Base-by-base conservation (phyloP, 2,329 filamentous ascomycete species). In the Paecilomyces dactylethromorphus region DNA sequence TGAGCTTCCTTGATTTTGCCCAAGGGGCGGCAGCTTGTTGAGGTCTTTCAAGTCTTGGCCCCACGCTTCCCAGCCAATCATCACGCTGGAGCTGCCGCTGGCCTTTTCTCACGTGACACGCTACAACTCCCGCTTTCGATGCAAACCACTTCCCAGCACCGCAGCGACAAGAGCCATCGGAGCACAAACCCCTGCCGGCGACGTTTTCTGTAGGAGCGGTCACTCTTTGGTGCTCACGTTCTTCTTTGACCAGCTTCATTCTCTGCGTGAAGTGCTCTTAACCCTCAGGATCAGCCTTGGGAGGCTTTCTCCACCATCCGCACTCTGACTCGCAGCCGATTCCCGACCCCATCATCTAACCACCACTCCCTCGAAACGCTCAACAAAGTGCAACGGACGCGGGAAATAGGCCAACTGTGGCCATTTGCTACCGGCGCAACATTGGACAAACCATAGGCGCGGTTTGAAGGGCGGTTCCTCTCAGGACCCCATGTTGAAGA, bases 401-500 rank as follows among this genome's bases (percentile, higher is more conserved):
- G 54, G 56, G 61, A 52, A 57, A 32, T 32, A 63, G 57, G 49
- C 54, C 50, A n/a, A 33, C 49, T 58, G 58, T 63, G 63, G 60
- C 58, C 60, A 56, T 59, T 53, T 59, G 58, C 60, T 59, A 55
- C 58, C 63, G 61, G 62, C 55, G 59, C 50, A 10, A 29, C 13
- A 24, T 52, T 45, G 54, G 33, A 45, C 31, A 56, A 39, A 12
- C 33, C 31, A 45, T 26, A 39, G 57, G 15, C 55, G 55, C 56
- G 56, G 57, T 58, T 55, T 55, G 54, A 59, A 54, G 68, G 68
- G 68, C 68, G 67, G 72, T 72, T 67, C 66, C 67, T 65, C 64
- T 64, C 60, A 72, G 73, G 67, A 65, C 74, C 72, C 75, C 71
- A 79, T 79, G 77, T 79, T 73, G 73, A 78, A 77, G 74, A 78